A percentile compares a stretch with the other conserved stretches of the same genome.
Evolutionary conservation across 768 basidiomycete genomes (phyloP).

Genomic region (Gymnopilus junonius): DNA sequence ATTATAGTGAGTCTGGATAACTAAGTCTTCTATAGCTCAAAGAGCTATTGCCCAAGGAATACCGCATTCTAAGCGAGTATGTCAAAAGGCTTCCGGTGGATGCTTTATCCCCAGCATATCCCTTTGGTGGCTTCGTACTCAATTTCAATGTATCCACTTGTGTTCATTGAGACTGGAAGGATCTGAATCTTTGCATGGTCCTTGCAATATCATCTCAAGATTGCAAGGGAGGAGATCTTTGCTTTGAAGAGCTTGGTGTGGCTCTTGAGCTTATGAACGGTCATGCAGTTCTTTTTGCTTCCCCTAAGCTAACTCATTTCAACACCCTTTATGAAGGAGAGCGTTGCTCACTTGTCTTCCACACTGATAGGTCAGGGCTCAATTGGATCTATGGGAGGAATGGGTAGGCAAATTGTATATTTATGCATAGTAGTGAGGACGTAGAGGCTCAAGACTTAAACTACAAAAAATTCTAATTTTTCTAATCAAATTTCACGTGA

Average conservation of each 20-base stretch:
- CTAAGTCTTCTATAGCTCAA: not conserved
- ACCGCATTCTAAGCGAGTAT: not conserved
- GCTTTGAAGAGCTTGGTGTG: constrained; percentile 27
- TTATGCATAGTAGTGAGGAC: not conserved
- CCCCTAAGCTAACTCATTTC: constrained; percentile 26
- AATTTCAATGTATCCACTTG: constrained; percentile 4
- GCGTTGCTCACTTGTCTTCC: not conserved
- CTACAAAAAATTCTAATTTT: not conserved
- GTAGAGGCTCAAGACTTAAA: not conserved
- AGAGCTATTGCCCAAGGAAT: not conserved
- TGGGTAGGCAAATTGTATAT: not conserved
- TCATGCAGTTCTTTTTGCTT: constrained; percentile 27
- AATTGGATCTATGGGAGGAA: not conserved
- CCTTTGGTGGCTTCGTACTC: constrained; percentile 1
- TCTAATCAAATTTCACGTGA: too few species aligned
- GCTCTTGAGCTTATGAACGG: constrained; percentile 19
- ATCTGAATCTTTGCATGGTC: constrained; percentile 29
- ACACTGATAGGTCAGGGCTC: not conserved
- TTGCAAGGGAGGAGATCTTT: constrained; percentile 30
- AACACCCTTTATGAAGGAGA: constrained; percentile 9
- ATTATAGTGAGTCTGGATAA: not conserved
- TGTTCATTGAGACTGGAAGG: constrained; percentile 24
- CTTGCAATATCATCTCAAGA: constrained; percentile 17
- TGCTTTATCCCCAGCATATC: not conserved
- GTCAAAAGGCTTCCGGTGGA: not conserved